Evolutionary conservation across 768 basidiomycete genomes (phyloP), one percentile per base, ranked within the genome.

Genomic region (Leccinellum albellum): DNA sequence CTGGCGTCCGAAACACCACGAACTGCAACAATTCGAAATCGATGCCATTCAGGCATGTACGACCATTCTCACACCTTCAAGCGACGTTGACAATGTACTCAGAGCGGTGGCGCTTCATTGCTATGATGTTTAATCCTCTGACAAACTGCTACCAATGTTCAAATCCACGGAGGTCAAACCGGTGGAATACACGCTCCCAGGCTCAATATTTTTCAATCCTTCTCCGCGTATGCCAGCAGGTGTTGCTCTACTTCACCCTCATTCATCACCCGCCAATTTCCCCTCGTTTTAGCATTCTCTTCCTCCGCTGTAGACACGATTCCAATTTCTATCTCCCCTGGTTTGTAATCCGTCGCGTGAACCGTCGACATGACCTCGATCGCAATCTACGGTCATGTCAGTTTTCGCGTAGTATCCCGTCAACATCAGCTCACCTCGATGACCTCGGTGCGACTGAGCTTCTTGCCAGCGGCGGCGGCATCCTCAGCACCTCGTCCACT

Each of bases 301-400:
- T 89, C 88, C 7, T 84, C 79, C 33, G 82, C 80, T 1, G 79
- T 80, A 26, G 93, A 96, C 21, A 92, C 88, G 53, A 98, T 89
- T 0, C 94, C 96, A 62, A 99, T 91, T 73, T 99, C 97, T 66
- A 98, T 91, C 73, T 98, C 97, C 10, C 85, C 86, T 0, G 92
- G 79, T 74, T 98, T 99, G 78, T 94, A 97, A 70, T 99, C 97
- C 2, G 94, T 97, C 37, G 93, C 87, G 66, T 96, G 91, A 24
- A 98, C 94, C 0, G 85, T 89, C 47, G 93, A 95, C 79, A 98
- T 91, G 13, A 87, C 86, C 72, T 98, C 95, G 53, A 98, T 95
- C 0, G 94, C 95, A 75, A 95, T 83, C 93, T 96, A 62, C 26
- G 53, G 31, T 3, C 37, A 24, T 13, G 33, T 61, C 51, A 63